These are phyloP conservation scores for Calocera viscosa DNA, from an alignment of 768 basidiomycete genomes.

Conservation along the genomic window DNA sequence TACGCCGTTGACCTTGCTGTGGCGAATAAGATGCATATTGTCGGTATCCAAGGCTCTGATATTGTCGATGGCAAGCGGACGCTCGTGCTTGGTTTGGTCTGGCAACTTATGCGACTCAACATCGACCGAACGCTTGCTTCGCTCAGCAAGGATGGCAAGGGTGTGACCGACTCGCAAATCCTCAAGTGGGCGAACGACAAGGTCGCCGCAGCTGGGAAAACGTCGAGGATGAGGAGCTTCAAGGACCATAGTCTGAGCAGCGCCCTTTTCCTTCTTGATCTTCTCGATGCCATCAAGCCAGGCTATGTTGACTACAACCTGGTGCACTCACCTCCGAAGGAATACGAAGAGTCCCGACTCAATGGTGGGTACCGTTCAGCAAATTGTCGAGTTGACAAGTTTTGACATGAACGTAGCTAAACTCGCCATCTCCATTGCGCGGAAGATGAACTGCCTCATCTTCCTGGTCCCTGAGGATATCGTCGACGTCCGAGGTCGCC, in stretches of 20 bases:
- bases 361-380: slow-evolving; percentile 53
- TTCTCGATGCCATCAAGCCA: slow-evolving; percentile 80
- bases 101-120: slow-evolving; percentile 93
- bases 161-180: slow-evolving; percentile 85
- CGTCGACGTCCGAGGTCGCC: slow-evolving; percentile 79
- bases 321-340: slow-evolving; percentile 38
- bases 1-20: slow-evolving; percentile 87
- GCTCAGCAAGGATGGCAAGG: slow-evolving; percentile 55
- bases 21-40: slow-evolving; percentile 86
- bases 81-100: slow-evolving; percentile 87
- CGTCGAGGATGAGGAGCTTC: slow-evolving; percentile 63
- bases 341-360: slow-evolving; percentile 78
- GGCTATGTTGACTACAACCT: slow-evolving; percentile 89
- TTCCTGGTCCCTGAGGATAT: slow-evolving; percentile 97
- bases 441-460: slow-evolving; percentile 92
- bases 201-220: slow-evolving; percentile 44
- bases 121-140: slow-evolving; percentile 80
- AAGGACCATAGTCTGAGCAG: slow-evolving; percentile 84
- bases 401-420: slow-evolving; percentile 48
- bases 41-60: slow-evolving; percentile 95
- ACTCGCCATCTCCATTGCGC: slow-evolving; percentile 94
- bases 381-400: slow-evolving; percentile 11
- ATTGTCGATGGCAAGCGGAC: slow-evolving; percentile 91
- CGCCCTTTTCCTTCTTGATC: slow-evolving; percentile 83
- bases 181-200: slow-evolving; percentile 92